Percentiles rank a stretch among this genome's conserved stretches.
Conservation (phyloP, 2,329 filamentous ascomycete genomes). For the Emericellopsis atlantica region DNA sequence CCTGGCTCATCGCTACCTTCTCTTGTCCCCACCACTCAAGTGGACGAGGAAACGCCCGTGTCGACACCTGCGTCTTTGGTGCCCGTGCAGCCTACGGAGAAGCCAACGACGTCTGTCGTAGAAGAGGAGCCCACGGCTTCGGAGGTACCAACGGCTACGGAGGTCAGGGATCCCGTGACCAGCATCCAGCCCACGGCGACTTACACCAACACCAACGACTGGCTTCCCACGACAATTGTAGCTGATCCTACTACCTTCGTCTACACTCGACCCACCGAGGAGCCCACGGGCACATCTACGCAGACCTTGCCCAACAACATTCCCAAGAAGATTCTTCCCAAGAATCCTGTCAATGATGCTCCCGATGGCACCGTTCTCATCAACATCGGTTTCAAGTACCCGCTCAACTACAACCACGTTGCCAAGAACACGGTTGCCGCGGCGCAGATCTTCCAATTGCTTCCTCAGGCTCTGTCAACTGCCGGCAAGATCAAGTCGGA, state of each 20-base stretch:
- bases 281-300: constrained; percentile 25
- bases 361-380: constrained; percentile 59
- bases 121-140: not conserved
- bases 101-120: not conserved
- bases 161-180: constrained; percentile 15
- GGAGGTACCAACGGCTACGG: not conserved
- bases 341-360: constrained; percentile 33
- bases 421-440: constrained; percentile 58
- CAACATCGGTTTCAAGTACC: constrained; percentile 73
- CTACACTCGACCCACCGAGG: constrained; percentile 14
- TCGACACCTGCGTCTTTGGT: not conserved
- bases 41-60: not conserved
- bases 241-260: constrained; percentile 32
- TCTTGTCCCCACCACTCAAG: not conserved
- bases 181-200: constrained; percentile 29
- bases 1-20: not conserved
- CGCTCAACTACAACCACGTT: constrained; percentile 77
- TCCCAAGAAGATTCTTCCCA: constrained; percentile 65
- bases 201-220: constrained; percentile 28
- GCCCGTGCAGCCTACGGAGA: not conserved
- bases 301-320: constrained; percentile 52
- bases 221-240: constrained; percentile 49
- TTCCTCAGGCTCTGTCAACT: constrained; percentile 59
- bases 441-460: constrained; percentile 70
- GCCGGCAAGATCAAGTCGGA: constrained; percentile 42